phyloP scores from a whole-genome alignment of 1,284 basidiomycete genomes.

The Spongispora temasekensis region DNA sequence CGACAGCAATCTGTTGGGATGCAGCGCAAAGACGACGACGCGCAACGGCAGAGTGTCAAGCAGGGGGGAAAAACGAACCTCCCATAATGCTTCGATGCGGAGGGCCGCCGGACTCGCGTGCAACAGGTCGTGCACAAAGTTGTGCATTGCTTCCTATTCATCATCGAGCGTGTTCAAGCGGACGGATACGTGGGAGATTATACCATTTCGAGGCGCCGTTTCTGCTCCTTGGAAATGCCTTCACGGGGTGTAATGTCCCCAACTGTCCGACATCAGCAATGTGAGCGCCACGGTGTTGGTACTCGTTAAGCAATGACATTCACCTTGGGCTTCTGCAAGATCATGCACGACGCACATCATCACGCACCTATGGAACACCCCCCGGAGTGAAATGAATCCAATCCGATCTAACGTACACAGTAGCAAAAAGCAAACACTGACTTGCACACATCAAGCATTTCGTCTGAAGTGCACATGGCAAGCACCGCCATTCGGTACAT shows the following conservation, averaged over 20 bases:
- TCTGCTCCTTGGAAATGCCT: constrained; percentile 81
- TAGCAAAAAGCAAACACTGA: constrained; percentile 32
- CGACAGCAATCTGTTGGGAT: no score
- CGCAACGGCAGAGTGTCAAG: no score
- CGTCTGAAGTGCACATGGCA: constrained; percentile 79
- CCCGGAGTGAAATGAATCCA: not conserved
- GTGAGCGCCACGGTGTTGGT: no score
- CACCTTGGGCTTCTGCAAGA: constrained; percentile 91
- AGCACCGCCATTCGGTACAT: constrained; percentile 98
- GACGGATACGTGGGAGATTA: not conserved
- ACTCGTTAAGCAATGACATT: no score
- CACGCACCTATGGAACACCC: constrained; percentile 65
- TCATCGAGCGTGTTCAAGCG: not conserved
- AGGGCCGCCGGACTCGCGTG: constrained; percentile 79
- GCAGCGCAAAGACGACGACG: no score
- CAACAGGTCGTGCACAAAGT: constrained; percentile 88
- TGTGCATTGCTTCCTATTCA: constrained; percentile 91
- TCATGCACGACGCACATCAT: constrained; percentile 94
- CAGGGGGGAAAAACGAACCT: no score
- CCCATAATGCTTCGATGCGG: constrained; percentile 79
- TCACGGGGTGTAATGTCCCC: constrained; percentile 95
- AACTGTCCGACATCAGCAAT: no score
- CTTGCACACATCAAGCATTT: constrained; percentile 77
- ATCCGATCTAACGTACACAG: no score
- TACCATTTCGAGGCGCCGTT: constrained; percentile 74